phyloP scores from a whole-genome alignment of 805 yeast genomes.

The Grigorovia humatica region DNA sequence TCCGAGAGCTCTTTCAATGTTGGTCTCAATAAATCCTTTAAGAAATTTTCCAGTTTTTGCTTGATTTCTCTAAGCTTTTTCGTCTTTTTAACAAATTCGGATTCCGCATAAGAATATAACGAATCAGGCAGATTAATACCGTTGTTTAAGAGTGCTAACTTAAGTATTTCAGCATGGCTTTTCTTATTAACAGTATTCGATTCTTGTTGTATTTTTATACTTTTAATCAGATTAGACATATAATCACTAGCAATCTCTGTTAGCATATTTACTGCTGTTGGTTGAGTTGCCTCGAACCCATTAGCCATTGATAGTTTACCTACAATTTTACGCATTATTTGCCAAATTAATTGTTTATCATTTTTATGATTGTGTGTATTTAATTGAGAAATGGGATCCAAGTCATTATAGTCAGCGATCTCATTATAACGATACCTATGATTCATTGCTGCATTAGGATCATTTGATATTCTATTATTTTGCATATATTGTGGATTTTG shows the following conservation, averaged over 20 bases:
- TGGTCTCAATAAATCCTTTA: constrained; percentile 79
- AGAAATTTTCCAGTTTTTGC: constrained; percentile 52
- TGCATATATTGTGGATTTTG: constrained; percentile 35
- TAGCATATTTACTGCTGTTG: constrained; percentile 64
- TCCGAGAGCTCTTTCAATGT: constrained; percentile 62
- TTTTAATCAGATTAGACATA: constrained; percentile 59
- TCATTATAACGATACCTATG: constrained; percentile 30
- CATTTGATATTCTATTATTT: constrained; percentile 8
- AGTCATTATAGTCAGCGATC: constrained; percentile 51
- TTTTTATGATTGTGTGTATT: constrained; percentile 51
- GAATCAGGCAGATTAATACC: constrained; percentile 77
- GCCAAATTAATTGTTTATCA: constrained; percentile 50
- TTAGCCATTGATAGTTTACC: constrained; percentile 80
- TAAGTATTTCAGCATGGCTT: constrained; percentile 36
- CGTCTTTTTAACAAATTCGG: constrained; percentile 59
- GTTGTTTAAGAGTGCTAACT: constrained; percentile 65
- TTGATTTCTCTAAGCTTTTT: constrained; percentile 60
- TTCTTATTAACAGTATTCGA: constrained; percentile 34
- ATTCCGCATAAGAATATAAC: constrained; percentile 61
- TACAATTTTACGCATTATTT: constrained; percentile 56
- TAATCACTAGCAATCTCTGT: constrained; percentile 79
- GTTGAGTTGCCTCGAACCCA: constrained; percentile 81
- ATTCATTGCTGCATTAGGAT: constrained; percentile 13
- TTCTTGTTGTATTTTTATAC: constrained; percentile 64
- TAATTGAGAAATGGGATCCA: constrained; percentile 75